Evolutionary conservation across 306 rosid species (phyloP), one percentile per base, ranked within the genome.

Genomic region (Vicia sativa): DNA sequence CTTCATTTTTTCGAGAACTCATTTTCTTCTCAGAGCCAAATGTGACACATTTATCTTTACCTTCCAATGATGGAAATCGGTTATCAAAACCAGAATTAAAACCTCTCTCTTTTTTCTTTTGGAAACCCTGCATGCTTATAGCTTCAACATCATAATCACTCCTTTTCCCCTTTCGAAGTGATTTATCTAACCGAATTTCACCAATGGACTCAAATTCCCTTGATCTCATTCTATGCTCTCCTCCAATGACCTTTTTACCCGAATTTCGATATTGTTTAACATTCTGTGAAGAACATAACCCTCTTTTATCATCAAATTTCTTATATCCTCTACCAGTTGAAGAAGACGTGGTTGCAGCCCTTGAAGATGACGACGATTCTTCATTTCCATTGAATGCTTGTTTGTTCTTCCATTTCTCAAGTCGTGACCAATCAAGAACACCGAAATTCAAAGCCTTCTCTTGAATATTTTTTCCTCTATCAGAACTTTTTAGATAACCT

Each of bases 381-480:
- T 68, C 46, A 56, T 42, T 39, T 37, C 76, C 67, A 31, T 67
- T 70, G 73, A 74, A 62, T 35, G 66, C 65, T 69, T 84, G 86
- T 66, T 77, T 76, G 80, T 66, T 78, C 67, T 85, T 90, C 98
- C 98, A 90, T 50, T 88, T 85, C 50, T 93, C 97, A 8, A 93
- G 90, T 29, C 45, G 83, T 38, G 84, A 55, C 97, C 98, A 93
- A 78, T 93, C 96, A 44, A 93, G 87, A 75, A 93, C 98, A 52
- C 98, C 98, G 44, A 93, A 72, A 86, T 85, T 93, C 62, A 93
- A 88, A 74, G 83, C 87, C 78, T 90, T 86, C 28, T 77, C 95
- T 74, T 80, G 87, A 34, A 75, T 59, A 49, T 67, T 83, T 71
- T 79, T 83, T 57, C 77, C 80, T 74, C 70, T 77, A 69, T 83